These are phyloP conservation scores for Linaria vulgaris DNA, from an alignment of 257 asterid species.

Conservation along the genomic window DNA sequence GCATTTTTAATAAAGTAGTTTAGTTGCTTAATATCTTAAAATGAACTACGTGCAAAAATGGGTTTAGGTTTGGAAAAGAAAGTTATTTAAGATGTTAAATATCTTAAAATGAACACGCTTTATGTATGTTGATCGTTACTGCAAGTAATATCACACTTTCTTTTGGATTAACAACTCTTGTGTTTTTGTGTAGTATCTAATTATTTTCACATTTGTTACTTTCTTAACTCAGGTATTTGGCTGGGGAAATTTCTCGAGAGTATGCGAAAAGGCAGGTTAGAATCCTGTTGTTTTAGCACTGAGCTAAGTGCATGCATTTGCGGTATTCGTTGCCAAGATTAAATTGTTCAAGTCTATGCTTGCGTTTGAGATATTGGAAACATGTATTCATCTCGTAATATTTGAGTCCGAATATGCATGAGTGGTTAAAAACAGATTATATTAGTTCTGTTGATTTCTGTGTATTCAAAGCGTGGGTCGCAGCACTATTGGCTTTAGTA, in stretches of 20 bases:
- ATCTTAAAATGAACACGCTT: not conserved
- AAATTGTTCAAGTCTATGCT: not conserved
- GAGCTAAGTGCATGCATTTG: constrained; percentile 15
- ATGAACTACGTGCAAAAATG: not conserved
- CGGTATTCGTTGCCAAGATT: constrained; percentile 5
- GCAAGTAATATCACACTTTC: not conserved
- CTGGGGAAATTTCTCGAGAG: constrained; percentile 89
- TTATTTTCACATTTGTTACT: not conserved
- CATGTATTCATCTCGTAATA: constrained; percentile 1
- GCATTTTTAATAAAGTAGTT: not conserved
- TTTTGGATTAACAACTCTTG: not conserved
- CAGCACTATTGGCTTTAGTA: no score
- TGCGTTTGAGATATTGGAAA: not conserved
- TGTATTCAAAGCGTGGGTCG: no score
- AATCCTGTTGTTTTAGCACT: constrained; percentile 2
- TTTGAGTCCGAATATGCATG: constrained; percentile 6
- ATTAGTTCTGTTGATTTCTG: no score
- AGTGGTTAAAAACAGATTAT: not conserved
- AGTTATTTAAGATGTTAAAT: no score
- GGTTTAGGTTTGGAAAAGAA: no score
- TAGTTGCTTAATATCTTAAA: not conserved
- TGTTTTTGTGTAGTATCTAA: constrained; percentile 12
- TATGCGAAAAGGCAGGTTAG: constrained; percentile 78
- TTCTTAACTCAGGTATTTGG: constrained; percentile 69
- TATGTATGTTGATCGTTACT: not conserved